Conservation (phyloP, 1,139 yeast species). For the Nakaseomyces uthaithaninus region DNA sequence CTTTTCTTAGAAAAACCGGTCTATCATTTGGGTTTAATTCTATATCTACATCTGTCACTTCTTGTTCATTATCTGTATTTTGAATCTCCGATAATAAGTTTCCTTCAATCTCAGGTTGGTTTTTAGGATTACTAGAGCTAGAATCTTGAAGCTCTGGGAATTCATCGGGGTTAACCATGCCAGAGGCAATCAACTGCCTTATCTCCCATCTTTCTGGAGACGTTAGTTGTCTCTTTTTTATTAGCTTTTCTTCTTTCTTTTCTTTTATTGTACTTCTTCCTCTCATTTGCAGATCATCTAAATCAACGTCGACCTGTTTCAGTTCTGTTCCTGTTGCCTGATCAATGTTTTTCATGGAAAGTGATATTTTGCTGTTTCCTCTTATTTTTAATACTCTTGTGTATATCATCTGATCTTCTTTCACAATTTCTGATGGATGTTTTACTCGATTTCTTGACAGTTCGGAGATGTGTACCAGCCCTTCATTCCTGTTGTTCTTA, state of each 20-base stretch:
- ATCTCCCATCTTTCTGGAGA: conserved; percentile 92
- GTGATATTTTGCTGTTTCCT: conserved; percentile 42
- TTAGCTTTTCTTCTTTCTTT: conserved; percentile 11
- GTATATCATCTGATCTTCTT: conserved; percentile 52
- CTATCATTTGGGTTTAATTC: conserved; percentile 55
- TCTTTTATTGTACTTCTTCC: conserved; percentile 20
- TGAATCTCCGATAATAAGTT: conserved; percentile 22
- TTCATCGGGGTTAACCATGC: conserved; percentile 60
- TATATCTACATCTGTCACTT: conserved; percentile 58
- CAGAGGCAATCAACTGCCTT: conserved; percentile 72
- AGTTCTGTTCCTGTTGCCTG: conserved; percentile 54
- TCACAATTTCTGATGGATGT: conserved; percentile 53
- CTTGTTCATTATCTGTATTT: conserved; percentile 26
- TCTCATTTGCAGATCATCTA: conserved; percentile 23
- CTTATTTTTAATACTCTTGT: conserved; percentile 51
- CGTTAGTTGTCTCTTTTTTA: conserved; percentile 46
- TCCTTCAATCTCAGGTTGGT: conserved; percentile 24
- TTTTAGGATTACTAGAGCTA: conserved; percentile 28
- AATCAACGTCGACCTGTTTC: conserved; percentile 11
- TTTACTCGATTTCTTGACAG: conserved; percentile 45
- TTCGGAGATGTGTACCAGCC: conserved; percentile 73
- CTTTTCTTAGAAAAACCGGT: conserved; percentile 65
- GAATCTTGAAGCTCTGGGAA: conserved; percentile 62
- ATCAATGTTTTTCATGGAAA: conserved; percentile 70
- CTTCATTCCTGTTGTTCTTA: conserved; percentile 37